Percentiles rank a stretch among this genome's conserved stretches.
phyloP scores from a whole-genome alignment of 2,329 filamentous ascomycete species.

The Apiospora pterosperma region DNA sequence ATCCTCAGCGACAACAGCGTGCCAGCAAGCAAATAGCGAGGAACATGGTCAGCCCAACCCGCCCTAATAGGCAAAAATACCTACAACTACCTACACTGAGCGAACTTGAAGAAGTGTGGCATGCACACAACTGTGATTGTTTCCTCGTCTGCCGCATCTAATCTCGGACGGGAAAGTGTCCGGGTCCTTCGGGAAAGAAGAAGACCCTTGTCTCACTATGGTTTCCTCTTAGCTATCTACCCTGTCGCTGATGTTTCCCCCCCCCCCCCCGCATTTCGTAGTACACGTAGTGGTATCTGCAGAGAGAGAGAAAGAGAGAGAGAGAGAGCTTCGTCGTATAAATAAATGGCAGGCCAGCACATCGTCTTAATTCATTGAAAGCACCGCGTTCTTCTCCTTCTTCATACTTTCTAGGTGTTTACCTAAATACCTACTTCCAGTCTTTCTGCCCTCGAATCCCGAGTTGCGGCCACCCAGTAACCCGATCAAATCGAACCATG shows the following conservation, averaged over 20 bases:
- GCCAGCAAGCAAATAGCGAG: neutral
- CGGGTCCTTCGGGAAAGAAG: neutral
- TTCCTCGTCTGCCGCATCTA: neutral
- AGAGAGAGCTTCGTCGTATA: neutral
- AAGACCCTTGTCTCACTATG: neutral
- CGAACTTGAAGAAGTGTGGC: no score
- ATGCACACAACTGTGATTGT: no score
- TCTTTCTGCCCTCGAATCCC: neutral
- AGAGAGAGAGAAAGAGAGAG: neutral
- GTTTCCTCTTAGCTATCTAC: neutral
- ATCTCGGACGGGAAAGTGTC: neutral
- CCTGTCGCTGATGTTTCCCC: neutral
- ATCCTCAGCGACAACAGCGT: neutral
- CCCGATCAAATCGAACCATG: constrained; percentile 17
- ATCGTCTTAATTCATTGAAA: neutral
- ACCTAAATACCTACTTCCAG: neutral
- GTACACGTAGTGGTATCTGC: neutral
- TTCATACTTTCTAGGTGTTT: neutral
- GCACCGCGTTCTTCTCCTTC: neutral
- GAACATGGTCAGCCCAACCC: neutral
- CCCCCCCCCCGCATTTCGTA: neutral
- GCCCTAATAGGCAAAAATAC: no score
- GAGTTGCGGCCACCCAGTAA: neutral
- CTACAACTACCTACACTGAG: no score
- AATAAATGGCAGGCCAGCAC: neutral